Evolutionary conservation across 176 grass and related monocot genomes (phyloP), one percentile per base, ranked within the genome.

Genomic region (Oryza brachyantha): DNA sequence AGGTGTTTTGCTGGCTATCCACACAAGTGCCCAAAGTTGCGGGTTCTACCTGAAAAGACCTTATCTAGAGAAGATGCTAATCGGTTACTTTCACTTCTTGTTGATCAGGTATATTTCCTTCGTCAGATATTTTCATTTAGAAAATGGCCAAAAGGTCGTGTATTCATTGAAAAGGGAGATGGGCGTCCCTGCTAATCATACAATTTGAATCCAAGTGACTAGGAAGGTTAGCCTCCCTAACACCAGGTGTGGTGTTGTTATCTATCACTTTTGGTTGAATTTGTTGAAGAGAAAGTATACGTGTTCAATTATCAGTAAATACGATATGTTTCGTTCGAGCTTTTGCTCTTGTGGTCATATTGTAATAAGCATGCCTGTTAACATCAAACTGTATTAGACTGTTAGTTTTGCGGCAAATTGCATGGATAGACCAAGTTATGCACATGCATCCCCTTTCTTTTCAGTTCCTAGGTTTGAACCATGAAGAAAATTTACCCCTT

Each of bases 1-100:
- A 97, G 95, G 86, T 94, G 85, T 61, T 90, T 90, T 73, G 80
- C 91, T 92, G 95, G 92, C 40, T 97, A 97, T 83, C 95, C 95
- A 74, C 87, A 97, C 80, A 97, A 97, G 77, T 92, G 95, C 60
- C 95, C 95, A 32, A 97, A 94, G 85, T 90, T 97, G 60, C 75
- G 87, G 64, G 76, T 97, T 61, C 35, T 79, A 57, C 83, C 84
- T 83, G 89, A 94, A 79, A 89, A 90, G 82, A 79, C 86, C 43
- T 90, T 97, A 70, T 90, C 85, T 63, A 86, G 92, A 76, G 84
- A 90, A 76, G 84, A 97, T 78, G 82, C 76, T 84, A 79, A 94
- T 90, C 61, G 77, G 46, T 80, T 97, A 42, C 76, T 94, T 72
- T 82, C 82, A 8, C 82, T 97, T 88, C 91, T 97, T 90, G 38